Conservation (phyloP, 228 moss, liverwort and hornwort genomes). For the Sphagnum magellanicum region DNA sequence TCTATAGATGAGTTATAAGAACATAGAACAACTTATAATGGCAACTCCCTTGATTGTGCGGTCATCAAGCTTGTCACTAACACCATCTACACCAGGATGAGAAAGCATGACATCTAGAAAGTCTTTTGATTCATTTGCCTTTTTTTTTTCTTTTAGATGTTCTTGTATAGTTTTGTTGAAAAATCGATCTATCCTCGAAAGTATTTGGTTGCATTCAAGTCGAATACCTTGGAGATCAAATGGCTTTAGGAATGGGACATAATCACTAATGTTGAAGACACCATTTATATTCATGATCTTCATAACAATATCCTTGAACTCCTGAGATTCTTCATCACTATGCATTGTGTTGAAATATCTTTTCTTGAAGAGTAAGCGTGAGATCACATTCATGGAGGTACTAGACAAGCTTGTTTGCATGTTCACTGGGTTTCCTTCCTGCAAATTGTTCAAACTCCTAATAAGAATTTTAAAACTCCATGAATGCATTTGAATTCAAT, state of each 20-base stretch:
- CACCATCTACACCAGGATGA: no score
- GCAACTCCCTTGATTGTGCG: no score
- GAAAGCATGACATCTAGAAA: no score
- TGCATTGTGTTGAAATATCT: constrained; percentile 2
- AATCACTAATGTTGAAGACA: constrained; percentile 4
- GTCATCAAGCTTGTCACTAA: no score
- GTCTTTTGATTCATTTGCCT: background rate
- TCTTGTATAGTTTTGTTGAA: constrained; percentile 4
- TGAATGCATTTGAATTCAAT: background rate
- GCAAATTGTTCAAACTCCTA: background rate
- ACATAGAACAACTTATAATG: no score
- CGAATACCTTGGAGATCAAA: constrained; percentile 8
- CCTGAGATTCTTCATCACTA: constrained; percentile 1
- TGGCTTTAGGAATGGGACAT: constrained; percentile 6
- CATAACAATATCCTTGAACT: constrained; percentile 6
- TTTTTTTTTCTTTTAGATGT: background rate
- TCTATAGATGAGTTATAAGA: no score
- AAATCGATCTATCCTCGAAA: constrained; percentile 1
- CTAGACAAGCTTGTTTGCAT: constrained; percentile 1
- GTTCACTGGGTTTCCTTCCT: constrained; percentile 5
- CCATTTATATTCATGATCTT: background rate
- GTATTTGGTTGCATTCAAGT: background rate
- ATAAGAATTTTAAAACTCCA: background rate
- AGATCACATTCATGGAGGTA: constrained; percentile 5
- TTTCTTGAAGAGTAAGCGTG: constrained; percentile 5